Evolutionary conservation across 139 green algal genomes (phyloP).

Genomic region (Auxenochlorella protothecoides): DNA sequence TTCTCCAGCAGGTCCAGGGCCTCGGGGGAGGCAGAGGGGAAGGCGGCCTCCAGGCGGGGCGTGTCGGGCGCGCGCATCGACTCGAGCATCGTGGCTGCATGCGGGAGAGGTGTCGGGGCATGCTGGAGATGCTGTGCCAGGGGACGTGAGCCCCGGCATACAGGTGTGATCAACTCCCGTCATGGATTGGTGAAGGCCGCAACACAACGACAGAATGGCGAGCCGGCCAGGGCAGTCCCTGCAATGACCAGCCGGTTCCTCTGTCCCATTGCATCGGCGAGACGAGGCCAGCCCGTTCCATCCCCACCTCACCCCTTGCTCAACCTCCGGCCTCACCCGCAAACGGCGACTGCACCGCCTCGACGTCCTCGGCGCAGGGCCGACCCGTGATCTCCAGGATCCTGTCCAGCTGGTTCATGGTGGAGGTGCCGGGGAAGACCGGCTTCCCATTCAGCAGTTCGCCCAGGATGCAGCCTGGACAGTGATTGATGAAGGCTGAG

Average conservation of each 20-base stretch:
- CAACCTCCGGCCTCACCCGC: slow-evolving; percentile 16
- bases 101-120: neutral
- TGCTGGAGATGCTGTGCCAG: neutral
- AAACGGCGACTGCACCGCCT: slow-evolving; percentile 79
- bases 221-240: no score
- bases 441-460: slow-evolving; percentile 86
- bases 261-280: no score
- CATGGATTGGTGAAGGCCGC: neutral
- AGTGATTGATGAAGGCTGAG: no score
- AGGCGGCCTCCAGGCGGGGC: slow-evolving; percentile 51
- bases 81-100: slow-evolving; percentile 82
- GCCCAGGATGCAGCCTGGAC: slow-evolving; percentile 87
- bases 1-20: slow-evolving; percentile 74
- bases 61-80: slow-evolving; percentile 45
- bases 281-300: no score
- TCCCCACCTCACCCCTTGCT: neutral
- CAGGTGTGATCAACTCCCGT: neutral
- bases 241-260: no score
- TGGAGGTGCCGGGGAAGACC: slow-evolving; percentile 87
- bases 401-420: slow-evolving; percentile 90
- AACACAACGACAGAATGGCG: no score
- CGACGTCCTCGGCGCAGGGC: slow-evolving; percentile 61
- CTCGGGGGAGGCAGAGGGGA: slow-evolving; percentile 63
- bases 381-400: slow-evolving; percentile 72
- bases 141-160: neutral